These are phyloP conservation scores for Plasmodium inui DNA, from an alignment of 169 alveolate species.

Conservation along the genomic window DNA sequence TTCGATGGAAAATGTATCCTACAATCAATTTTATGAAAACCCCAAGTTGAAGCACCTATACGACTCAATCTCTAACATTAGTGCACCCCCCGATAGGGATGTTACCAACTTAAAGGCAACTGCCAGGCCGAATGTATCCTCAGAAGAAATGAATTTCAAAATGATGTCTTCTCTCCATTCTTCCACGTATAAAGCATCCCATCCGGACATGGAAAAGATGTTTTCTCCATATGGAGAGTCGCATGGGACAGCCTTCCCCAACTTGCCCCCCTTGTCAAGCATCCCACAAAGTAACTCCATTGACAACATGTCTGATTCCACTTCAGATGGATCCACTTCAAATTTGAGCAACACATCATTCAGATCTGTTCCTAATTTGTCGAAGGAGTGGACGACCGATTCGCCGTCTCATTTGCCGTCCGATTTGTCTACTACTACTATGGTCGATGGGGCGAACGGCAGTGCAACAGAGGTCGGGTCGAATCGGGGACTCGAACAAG, in stretches of 20 bases:
- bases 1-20: conserved; percentile 10
- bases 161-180: conserved; percentile 5
- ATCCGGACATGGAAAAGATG: not conserved
- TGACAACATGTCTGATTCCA: not conserved
- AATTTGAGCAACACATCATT: not conserved
- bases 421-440: not conserved
- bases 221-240: not conserved
- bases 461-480: not conserved
- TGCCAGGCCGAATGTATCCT: not conserved
- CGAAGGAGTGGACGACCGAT: not conserved
- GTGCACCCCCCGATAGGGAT: not conserved
- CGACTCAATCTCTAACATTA: conserved; percentile 4
- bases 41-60: conserved; percentile 27
- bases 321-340: not conserved
- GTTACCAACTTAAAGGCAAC: not conserved
- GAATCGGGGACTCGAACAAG: not conserved
- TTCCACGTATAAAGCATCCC: not conserved
- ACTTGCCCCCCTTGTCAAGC: not conserved
- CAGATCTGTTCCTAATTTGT: not conserved
- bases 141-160: not conserved
- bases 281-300: not conserved
- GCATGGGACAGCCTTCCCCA: not conserved
- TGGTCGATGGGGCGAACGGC: not conserved
- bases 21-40: conserved; percentile 8
- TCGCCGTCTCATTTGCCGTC: not conserved